Evolutionary conservation across 1,284 basidiomycete genomes (phyloP).

Genomic region (Ceratobasidium sp.): DNA sequence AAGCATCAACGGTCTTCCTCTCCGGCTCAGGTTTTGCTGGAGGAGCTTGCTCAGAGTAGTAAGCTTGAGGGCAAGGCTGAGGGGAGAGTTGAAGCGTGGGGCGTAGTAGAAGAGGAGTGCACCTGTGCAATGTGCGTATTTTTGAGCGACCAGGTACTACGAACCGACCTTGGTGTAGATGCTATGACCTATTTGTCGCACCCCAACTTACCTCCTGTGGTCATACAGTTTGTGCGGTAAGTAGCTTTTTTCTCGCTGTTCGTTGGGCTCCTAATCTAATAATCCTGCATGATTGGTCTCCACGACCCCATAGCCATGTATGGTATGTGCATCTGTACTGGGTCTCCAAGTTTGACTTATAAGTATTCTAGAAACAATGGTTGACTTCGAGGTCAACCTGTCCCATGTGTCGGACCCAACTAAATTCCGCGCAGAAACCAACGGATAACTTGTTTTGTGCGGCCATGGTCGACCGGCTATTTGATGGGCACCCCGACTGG

Average conservation of each 20-base stretch:
- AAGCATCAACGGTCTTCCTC: neutral
- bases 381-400: conserved; percentile 13
- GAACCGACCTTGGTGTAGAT: conserved; percentile 6
- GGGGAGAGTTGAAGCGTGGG: conserved; percentile 6
- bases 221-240: conserved; percentile 36
- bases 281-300: neutral
- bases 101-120: conserved; percentile 16
- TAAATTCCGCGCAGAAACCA: conserved; percentile 5
- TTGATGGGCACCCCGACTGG: conserved; percentile 25
- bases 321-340: neutral
- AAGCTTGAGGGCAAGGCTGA: neutral
- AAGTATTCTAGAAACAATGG: conserved; percentile 17
- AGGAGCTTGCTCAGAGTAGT: neutral
- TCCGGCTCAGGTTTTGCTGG: neutral
- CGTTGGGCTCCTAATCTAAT: neutral
- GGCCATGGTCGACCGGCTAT: conserved; percentile 26
- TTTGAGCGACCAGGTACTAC: neutral
- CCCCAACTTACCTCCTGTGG: conserved; percentile 35
- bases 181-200: conserved; percentile 21
- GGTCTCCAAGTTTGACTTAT: neutral
- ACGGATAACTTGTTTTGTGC: conserved; percentile 8
- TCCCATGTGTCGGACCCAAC: conserved; percentile 19
- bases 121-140: conserved; percentile 26
- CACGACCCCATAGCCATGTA: conserved; percentile 8
- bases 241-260: neutral